A percentile compares a stretch with the other conserved stretches of the same genome.
Conservation (phyloP, 345 rosid species). For the Mallotus nudiflorus region DNA sequence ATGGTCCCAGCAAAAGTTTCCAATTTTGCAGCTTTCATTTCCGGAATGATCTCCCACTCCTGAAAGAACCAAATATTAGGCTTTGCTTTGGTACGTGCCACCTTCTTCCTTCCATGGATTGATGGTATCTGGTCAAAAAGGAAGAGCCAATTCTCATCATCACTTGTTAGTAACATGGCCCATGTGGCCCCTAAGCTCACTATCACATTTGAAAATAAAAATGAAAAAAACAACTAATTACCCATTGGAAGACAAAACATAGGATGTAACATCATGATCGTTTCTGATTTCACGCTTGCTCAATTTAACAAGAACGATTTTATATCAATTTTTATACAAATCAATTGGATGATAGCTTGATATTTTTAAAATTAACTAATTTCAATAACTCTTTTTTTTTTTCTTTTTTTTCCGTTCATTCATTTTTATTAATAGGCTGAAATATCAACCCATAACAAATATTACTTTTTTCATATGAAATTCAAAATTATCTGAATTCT, state of each 20-base stretch:
- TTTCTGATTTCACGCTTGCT: too few relatives aligned
- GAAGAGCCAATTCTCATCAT: conserved; percentile 19
- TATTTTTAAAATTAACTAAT: too few relatives aligned
- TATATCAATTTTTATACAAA: too few relatives aligned
- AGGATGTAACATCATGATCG: background rate
- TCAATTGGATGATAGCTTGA: too few relatives aligned
- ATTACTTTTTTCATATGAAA: too few relatives aligned
- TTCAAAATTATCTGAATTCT: too few relatives aligned
- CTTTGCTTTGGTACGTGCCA: background rate
- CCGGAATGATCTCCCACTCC: conserved; percentile 3
- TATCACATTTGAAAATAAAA: background rate
- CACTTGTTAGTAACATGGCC: conserved; percentile 15
- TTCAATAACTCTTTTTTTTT: too few relatives aligned
- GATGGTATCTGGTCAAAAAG: conserved; percentile 23
- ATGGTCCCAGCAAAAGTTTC: conserved; percentile 25
- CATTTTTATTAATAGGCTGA: too few relatives aligned
- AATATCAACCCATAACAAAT: too few relatives aligned
- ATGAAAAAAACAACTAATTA: background rate
- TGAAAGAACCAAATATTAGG: conserved; percentile 3
- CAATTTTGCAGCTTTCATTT: conserved; percentile 4
- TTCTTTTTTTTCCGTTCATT: too few relatives aligned
- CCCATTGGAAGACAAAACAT: background rate
- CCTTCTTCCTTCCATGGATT: conserved; percentile 3
- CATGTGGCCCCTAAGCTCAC: conserved; percentile 17
- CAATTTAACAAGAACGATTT: too few relatives aligned